These are phyloP conservation scores for Chrysosporium keratinophilum DNA, from an alignment of 2,329 filamentous ascomycete species.

Conservation along the genomic window DNA sequence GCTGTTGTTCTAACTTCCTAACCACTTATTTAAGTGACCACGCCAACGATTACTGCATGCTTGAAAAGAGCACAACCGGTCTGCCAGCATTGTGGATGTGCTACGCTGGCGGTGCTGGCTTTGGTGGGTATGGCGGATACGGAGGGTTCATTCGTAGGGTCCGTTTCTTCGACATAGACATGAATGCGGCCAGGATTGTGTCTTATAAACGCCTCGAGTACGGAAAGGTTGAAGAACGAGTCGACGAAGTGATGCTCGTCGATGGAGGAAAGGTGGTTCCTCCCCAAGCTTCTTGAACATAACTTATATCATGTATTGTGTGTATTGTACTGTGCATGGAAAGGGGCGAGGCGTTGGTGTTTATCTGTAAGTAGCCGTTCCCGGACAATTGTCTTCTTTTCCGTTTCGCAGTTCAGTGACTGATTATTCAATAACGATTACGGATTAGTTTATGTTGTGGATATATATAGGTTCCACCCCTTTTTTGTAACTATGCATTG, in stretches of 20 bases:
- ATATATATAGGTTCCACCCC: no score
- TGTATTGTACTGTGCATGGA: not conserved
- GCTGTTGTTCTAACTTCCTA: not conserved
- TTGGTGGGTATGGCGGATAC: slow-evolving; percentile 92
- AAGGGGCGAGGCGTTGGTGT: not conserved
- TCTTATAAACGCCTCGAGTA: slow-evolving; percentile 87
- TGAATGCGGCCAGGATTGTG: slow-evolving; percentile 74
- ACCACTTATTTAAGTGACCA: slow-evolving; percentile 57
- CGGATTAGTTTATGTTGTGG: not conserved
- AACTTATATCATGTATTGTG: not conserved
- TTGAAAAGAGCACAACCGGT: slow-evolving; percentile 47
- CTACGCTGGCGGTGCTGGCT: slow-evolving; percentile 82
- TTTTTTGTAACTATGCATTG: no score
- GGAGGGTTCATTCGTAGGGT: slow-evolving; percentile 72
- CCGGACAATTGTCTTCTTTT: not conserved
- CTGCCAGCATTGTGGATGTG: slow-evolving; percentile 88
- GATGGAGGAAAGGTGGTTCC: slow-evolving; percentile 46
- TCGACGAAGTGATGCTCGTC: slow-evolving; percentile 53
- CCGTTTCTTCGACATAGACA: slow-evolving; percentile 85
- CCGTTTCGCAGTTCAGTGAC: not conserved
- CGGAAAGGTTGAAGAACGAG: slow-evolving; percentile 42
- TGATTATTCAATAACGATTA: not conserved
- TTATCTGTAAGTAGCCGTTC: not conserved
- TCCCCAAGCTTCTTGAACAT: slow-evolving; percentile 11
- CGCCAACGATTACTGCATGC: slow-evolving; percentile 89